These are phyloP conservation scores for Pseudogymnoascus verrucosus DNA, from an alignment of 2,329 filamentous ascomycete genomes.

Conservation along the genomic window DNA sequence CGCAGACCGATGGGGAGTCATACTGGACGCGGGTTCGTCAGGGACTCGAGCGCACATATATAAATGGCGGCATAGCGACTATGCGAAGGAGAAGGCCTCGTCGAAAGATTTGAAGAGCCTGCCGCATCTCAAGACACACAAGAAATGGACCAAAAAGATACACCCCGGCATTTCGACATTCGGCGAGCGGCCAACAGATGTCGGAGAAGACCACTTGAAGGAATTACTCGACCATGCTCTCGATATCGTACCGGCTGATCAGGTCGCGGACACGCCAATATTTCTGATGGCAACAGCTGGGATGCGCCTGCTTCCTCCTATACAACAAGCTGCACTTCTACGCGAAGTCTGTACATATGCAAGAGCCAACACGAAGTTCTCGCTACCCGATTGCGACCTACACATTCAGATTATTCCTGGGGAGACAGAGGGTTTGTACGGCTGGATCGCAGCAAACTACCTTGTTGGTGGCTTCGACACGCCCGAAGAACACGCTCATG, in stretches of 20 bases:
- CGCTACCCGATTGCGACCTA: constrained; percentile 78
- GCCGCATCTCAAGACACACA: constrained; percentile 74
- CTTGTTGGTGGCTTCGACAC: constrained; percentile 83
- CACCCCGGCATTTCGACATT: constrained; percentile 90
- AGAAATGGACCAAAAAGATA: constrained; percentile 88
- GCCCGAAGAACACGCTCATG: constrained; percentile 66
- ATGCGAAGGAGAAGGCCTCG: constrained; percentile 54
- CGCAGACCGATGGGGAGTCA: constrained; percentile 73
- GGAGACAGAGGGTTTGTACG: constrained; percentile 91
- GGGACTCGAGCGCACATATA: constrained; percentile 94
- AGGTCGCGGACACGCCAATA: constrained; percentile 76
- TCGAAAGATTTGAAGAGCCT: constrained; percentile 56
- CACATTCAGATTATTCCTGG: constrained; percentile 94
- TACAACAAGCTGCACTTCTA: constrained; percentile 65
- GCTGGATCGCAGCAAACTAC: constrained; percentile 97
- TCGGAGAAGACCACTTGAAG: constrained; percentile 77
- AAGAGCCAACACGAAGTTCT: constrained; percentile 66
- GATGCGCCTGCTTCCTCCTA: constrained; percentile 73
- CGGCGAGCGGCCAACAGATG: constrained; percentile 62
- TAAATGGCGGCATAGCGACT: constrained; percentile 74
- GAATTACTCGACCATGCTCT: constrained; percentile 75
- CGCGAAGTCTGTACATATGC: constrained; percentile 77
- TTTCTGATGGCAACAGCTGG: constrained; percentile 95
- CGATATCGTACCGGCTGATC: constrained; percentile 65
- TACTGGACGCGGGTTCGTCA: constrained; percentile 95